phyloP scores from a whole-genome alignment of 352 stramenopile species.

The Phytophthora multivora region DNA sequence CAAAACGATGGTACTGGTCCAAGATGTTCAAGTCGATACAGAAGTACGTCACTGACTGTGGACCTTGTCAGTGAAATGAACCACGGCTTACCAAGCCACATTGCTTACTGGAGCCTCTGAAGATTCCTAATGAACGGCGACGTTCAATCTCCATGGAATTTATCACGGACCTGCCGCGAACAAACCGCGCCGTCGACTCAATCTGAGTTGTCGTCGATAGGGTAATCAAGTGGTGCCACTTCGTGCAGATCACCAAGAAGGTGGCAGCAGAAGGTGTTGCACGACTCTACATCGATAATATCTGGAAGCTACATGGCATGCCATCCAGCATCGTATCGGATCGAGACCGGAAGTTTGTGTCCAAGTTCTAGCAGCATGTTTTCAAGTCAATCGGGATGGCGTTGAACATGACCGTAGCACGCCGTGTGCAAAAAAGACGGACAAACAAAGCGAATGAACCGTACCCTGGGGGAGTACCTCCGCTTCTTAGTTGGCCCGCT shows the following conservation, averaged over 20 bases:
- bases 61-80: not conserved
- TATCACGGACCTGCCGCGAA: not conserved
- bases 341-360: not conserved
- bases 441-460: no score
- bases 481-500: not conserved
- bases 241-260: not conserved
- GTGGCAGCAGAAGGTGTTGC: conserved; percentile 2
- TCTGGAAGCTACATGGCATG: not conserved
- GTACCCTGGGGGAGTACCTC: conserved; percentile 1
- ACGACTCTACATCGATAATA: not conserved
- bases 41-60: not conserved
- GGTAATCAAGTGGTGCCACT: conserved; percentile 11
- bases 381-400: not conserved
- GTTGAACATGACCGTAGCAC: not conserved
- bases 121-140: conserved; percentile 6
- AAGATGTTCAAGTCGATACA: not conserved
- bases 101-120: not conserved
- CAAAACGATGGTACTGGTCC: not conserved
- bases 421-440: no score
- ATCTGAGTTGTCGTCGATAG: not conserved
- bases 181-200: not conserved
- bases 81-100: not conserved
- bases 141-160: not conserved
- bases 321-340: not conserved
- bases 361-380: not conserved